Evolutionary conservation across 208 protist species (phyloP).

Genomic region (Acanthamoeba castellanii): DNA sequence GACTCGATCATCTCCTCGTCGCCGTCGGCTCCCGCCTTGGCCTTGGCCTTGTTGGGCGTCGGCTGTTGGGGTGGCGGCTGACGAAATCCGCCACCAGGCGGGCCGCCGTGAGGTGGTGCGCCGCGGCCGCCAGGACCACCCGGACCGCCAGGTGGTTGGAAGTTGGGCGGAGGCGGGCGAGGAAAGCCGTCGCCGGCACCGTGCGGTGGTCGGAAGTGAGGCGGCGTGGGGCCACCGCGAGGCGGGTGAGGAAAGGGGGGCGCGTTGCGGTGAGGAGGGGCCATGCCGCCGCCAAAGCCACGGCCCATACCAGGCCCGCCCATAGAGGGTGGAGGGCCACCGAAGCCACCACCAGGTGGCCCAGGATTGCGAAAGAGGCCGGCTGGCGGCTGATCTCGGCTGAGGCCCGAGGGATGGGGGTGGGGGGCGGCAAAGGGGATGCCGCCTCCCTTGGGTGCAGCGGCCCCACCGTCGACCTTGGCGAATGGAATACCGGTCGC

Average conservation of each 20-base stretch:
- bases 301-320: neutral
- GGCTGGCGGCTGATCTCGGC: neutral
- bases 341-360: no score
- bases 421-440: no score
- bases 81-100: neutral
- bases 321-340: neutral
- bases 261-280: neutral
- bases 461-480: neutral
- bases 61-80: neutral
- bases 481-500: neutral
- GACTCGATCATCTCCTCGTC: slow-evolving; percentile 31
- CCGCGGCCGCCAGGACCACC: neutral
- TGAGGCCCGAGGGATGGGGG: neutral
- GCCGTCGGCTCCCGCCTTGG: neutral
- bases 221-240: neutral
- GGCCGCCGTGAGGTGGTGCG: neutral
- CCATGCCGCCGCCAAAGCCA: neutral
- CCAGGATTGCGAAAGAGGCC: slow-evolving; percentile 20
- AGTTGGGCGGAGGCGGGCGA: neutral
- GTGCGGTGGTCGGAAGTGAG: neutral
- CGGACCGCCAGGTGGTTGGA: neutral
- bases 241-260: slow-evolving; percentile 2
- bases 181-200: neutral
- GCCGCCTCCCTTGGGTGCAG: neutral
- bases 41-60: neutral